Conservation (phyloP, 192 early-diverging fungal genomes). For the Chytriomyces hyalinus region DNA sequence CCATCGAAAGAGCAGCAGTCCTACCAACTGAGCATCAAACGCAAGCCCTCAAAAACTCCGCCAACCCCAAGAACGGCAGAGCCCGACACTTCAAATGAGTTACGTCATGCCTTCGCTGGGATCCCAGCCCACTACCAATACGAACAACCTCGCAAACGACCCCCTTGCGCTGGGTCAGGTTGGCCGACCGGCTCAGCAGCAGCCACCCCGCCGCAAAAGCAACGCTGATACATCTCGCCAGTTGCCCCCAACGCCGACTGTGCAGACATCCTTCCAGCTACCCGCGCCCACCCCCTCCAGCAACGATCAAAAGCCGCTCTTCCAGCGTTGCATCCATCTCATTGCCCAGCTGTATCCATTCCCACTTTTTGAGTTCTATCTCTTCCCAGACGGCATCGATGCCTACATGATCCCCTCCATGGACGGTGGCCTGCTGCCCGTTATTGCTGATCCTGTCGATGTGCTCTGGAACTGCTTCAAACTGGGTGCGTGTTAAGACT, state of each 20-base stretch:
- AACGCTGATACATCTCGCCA: neutral
- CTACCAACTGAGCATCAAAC: no score
- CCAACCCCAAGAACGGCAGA: no score
- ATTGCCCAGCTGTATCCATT: slow-evolving; percentile 59
- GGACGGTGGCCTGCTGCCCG: slow-evolving; percentile 7
- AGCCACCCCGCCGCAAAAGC: neutral
- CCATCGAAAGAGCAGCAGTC: no score
- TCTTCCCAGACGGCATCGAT: slow-evolving; percentile 57
- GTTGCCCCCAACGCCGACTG: neutral
- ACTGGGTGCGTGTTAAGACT: slow-evolving; percentile 17
- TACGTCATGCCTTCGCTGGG: neutral
- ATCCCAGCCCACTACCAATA: neutral
- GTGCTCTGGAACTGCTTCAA: slow-evolving; percentile 55
- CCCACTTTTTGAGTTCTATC: slow-evolving; percentile 57
- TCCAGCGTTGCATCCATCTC: slow-evolving; percentile 49
- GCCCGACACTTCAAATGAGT: neutral
- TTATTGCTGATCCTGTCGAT: slow-evolving; percentile 48
- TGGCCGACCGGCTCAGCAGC: neutral
- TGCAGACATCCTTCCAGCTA: neutral
- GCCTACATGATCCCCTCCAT: slow-evolving; percentile 11
- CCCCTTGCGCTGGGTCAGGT: neutral
- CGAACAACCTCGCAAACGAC: neutral
- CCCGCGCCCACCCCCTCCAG: neutral
- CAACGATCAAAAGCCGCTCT: slow-evolving; percentile 43
- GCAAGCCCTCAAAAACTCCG: no score